A percentile compares a stretch with the other conserved stretches of the same genome.
Conservation (phyloP, 106 monocot species). For the Platanthera zijinensis region DNA sequence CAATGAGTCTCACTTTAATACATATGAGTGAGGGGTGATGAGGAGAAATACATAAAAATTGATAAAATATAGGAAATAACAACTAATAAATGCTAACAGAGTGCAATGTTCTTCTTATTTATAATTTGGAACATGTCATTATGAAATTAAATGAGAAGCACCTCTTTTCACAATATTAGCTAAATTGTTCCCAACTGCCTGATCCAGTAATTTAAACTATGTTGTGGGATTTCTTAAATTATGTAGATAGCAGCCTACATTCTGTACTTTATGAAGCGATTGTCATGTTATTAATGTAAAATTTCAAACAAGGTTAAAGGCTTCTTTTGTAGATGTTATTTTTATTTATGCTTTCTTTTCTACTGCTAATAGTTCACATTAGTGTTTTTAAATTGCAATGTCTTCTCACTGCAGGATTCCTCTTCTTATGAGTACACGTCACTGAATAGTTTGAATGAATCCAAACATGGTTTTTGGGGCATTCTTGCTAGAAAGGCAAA, state of each 20-base stretch:
- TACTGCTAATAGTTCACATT: background rate
- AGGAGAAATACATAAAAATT: no score
- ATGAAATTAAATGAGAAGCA: background rate
- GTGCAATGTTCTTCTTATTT: background rate
- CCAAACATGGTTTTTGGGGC: constrained; percentile 71
- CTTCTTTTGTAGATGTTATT: background rate
- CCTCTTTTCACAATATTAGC: background rate
- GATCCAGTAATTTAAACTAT: background rate
- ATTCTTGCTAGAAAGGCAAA: constrained; percentile 71
- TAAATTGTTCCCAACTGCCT: background rate
- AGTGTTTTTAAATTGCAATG: background rate
- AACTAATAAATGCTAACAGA: background rate
- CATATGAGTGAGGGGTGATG: no score
- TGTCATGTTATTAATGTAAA: background rate
- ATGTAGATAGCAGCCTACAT: background rate
- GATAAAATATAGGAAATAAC: no score
- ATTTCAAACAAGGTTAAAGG: background rate
- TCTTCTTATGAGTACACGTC: constrained; percentile 55
- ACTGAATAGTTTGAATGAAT: constrained; percentile 37
- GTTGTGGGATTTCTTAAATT: background rate
- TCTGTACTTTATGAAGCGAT: background rate
- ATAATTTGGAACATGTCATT: background rate
- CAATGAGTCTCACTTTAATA: no score
- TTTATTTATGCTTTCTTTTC: background rate
- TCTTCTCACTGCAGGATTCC: constrained; percentile 31